Evolutionary conservation across 257 asterid species (phyloP), one percentile per base, ranked within the genome.

Genomic region (Rehmannia glutinosa): DNA sequence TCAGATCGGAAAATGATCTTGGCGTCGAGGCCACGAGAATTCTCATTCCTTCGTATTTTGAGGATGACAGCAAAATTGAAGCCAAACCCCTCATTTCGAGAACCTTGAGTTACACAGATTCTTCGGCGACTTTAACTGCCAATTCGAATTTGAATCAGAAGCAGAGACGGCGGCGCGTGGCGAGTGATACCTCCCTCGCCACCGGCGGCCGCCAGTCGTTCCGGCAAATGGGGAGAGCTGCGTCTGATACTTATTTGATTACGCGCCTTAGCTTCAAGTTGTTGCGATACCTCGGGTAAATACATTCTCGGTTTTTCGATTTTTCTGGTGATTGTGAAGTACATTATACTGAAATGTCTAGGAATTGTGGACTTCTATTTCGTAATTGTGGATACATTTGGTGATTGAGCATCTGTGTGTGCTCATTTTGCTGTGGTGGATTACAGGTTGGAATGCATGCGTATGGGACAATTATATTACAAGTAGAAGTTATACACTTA

Each of bases 281-380:
- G 57, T 41, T 86, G 84, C 58, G 80, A 27, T 88, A 76, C 79
- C 90, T 87, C 30, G 95, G 97, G 97, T 90, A 78, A 73, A 60
- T 0, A 16, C 1, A 1, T 68, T 65, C 11, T 64, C 62, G 43
- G 21, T 12, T 73, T 58, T 12, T 55, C 10, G 7, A 6, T n/a
- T n/a, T n/a, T n/a, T n/a, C n/a, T n/a, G n/a, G n/a, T n/a, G n/a
- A n/a, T n/a, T n/a, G n/a, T n/a, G n/a, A n/a, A n/a, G n/a, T n/a
- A n/a, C n/a, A n/a, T n/a, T n/a, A n/a, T n/a, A n/a, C n/a, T n/a
- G n/a, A n/a, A n/a, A n/a, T n/a, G n/a, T n/a, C n/a, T n/a, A n/a
- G n/a, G n/a, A n/a, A n/a, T n/a, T n/a, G n/a, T n/a, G n/a, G n/a
- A n/a, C n/a, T n/a, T n/a, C n/a, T n/a, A n/a, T n/a, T n/a, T n/a